A percentile compares a stretch with the other conserved stretches of the same genome.
These are phyloP conservation scores for Gnomoniopsis smithogilvyi DNA, from an alignment of 2,329 filamentous ascomycete genomes.

Conservation along the genomic window DNA sequence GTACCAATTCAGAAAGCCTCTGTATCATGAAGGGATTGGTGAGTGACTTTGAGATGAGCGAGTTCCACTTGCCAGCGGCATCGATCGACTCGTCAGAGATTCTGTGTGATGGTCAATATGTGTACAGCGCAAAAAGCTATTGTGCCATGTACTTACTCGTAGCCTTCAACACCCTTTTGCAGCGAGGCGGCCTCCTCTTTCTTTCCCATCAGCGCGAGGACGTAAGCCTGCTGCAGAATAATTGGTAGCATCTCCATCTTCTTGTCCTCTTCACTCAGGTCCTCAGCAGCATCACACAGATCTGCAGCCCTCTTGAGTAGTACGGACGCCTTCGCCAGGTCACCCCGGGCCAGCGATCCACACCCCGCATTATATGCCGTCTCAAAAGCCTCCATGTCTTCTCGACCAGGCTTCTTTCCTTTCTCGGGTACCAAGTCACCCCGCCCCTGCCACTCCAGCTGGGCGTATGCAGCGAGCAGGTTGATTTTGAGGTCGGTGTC, in stretches of 20 bases:
- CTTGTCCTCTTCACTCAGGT: conserved; percentile 72
- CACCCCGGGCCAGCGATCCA: conserved; percentile 65
- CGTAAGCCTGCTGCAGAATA: conserved; percentile 71
- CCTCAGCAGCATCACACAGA: conserved; percentile 70
- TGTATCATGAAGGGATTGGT: conserved; percentile 68
- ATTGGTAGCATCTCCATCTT: conserved; percentile 72
- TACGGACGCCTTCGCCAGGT: conserved; percentile 60
- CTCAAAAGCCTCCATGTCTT: conserved; percentile 74
- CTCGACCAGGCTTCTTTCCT: conserved; percentile 53
- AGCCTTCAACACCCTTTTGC: conserved; percentile 57
- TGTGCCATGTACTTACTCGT: conserved; percentile 47
- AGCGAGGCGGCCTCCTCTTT: conserved; percentile 62
- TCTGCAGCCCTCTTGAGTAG: conserved; percentile 68
- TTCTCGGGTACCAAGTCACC: conserved; percentile 46
- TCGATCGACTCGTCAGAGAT: conserved; percentile 65
- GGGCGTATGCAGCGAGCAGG: conserved; percentile 66
- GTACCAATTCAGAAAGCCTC: conserved; percentile 54
- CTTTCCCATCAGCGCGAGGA: conserved; percentile 64
- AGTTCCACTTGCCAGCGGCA: conserved; percentile 66
- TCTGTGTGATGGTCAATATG: conserved; percentile 38
- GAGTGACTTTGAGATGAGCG: conserved; percentile 37
- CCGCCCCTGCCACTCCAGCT: conserved; percentile 66
- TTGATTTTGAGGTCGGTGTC: conserved; percentile 77
- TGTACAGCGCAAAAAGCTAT: background rate
- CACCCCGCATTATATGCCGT: conserved; percentile 80